Conservation (phyloP, 2,329 filamentous ascomycete genomes). For the Colletotrichum truncatum region DNA sequence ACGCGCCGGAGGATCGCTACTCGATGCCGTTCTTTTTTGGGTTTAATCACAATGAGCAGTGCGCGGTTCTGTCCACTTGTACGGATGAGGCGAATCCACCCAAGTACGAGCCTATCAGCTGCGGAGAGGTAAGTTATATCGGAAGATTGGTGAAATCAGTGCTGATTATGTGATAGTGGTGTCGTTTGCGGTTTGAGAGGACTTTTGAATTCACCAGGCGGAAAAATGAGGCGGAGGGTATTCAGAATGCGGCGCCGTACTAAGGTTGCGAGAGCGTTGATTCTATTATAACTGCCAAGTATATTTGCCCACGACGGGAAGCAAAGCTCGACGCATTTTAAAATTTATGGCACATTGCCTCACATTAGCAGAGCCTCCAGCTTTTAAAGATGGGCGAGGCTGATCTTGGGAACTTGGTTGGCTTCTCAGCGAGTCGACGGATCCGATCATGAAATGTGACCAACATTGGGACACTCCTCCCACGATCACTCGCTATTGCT, state of each 20-base stretch:
- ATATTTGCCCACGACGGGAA: no score
- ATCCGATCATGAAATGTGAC: no score
- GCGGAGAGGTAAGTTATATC: slow-evolving; percentile 46
- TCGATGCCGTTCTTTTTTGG: slow-evolving; percentile 68
- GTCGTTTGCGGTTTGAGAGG: slow-evolving; percentile 18
- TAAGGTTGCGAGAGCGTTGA: no score
- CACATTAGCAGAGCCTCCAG: no score
- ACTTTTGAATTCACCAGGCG: slow-evolving; percentile 16
- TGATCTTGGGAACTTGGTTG: no score
- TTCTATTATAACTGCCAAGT: no score
- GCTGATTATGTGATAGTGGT: slow-evolving; percentile 1
- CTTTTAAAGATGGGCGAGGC: no score
- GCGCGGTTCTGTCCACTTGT: slow-evolving; percentile 57
- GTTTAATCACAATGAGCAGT: slow-evolving; percentile 61
- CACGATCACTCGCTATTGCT: no score
- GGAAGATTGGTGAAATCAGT: no score
- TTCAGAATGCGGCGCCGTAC: not conserved
- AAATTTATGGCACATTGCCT: no score
- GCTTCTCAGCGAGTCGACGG: no score
- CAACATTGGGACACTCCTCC: no score
- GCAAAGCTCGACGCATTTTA: not conserved
- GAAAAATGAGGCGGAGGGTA: not conserved
- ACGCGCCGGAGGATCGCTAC: slow-evolving; percentile 50
- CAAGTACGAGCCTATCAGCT: slow-evolving; percentile 61
- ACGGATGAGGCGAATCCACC: slow-evolving; percentile 53